Evolutionary conservation across 2,329 filamentous ascomycete species (phyloP), one percentile per base, ranked within the genome.

Genomic region (Fusarium torulosum): DNA sequence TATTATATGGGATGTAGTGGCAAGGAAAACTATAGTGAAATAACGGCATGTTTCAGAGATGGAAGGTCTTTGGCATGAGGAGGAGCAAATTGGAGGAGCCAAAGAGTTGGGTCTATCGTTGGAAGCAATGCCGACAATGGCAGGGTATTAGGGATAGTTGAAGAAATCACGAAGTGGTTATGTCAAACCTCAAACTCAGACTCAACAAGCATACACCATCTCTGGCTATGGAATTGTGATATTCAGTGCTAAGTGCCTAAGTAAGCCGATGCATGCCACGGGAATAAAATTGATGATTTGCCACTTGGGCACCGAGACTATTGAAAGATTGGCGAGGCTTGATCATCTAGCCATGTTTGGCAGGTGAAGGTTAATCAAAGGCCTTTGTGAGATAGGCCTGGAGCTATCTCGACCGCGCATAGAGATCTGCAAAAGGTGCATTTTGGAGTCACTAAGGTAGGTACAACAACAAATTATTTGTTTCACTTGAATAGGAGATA

Each of bases 241-340:
- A 17, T 17, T n/a, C 17, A 37, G 8, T n/a, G 17, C 10, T 10
- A 10, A n/a, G n/a, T n/a, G 17, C 15, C 7, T 8, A 37, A 5
- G n/a, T 14, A 7, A 17, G 35, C 17, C 8, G 17, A 37, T 19
- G 17, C 6, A 54, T 21, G 31, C 17, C 37, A 35, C 29, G 53
- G 29, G 20, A 46, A 19, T 23, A 40, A 45, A 10, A 45, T 45
- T 45, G 43, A 17, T 31, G n/a, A 13, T 49, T 67, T 67, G 64
- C 64, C 64, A 67, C 63, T 59, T 52, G 63, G 64, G 63, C 63
- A 70, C 55, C 50, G 46, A 63, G 46, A 63, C 63, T 64, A 67
- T 54, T 29, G 35, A 46, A 59, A 59, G 53, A 67, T 67, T 67
- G 41, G 59, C 45, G 58, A 67, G 40, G 43, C 42, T 51, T 44